Percentiles rank a stretch among this genome's conserved stretches.
phyloP scores from a whole-genome alignment of 2,329 filamentous ascomycete species.

The Ophiocordyceps unilateralis region DNA sequence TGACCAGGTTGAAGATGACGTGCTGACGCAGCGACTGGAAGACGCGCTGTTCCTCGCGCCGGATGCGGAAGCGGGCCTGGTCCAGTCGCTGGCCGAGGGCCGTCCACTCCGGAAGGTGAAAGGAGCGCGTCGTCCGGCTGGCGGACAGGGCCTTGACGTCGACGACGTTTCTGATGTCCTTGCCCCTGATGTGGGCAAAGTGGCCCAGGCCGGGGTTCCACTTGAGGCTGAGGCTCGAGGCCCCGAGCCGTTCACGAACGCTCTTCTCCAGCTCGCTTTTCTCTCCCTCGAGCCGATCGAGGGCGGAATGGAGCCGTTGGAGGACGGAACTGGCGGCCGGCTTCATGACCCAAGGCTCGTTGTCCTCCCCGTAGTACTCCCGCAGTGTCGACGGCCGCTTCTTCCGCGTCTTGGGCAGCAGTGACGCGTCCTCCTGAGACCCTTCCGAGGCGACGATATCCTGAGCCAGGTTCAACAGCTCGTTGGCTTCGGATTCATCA shows the following conservation, averaged over 20 bases:
- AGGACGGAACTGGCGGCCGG: slow-evolving; percentile 50
- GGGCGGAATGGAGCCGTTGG: slow-evolving; percentile 45
- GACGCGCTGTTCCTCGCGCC: slow-evolving; percentile 67
- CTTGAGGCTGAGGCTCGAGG: slow-evolving; percentile 54
- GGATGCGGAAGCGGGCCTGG: slow-evolving; percentile 58
- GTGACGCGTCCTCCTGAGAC: slow-evolving; percentile 33
- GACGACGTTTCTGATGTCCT: slow-evolving; percentile 34
- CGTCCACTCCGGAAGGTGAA: slow-evolving; percentile 75
- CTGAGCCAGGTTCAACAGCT: slow-evolving; percentile 58
- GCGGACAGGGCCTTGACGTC: slow-evolving; percentile 41
- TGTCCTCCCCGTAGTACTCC: slow-evolving; percentile 43
- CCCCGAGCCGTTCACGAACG: slow-evolving; percentile 44
- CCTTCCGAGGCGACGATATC: slow-evolving; percentile 52
- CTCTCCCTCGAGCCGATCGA: slow-evolving; percentile 41
- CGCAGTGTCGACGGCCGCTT: slow-evolving; percentile 28
- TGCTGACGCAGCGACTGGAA: slow-evolving; percentile 56
- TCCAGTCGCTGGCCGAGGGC: slow-evolving; percentile 64
- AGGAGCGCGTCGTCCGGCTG: slow-evolving; percentile 69
- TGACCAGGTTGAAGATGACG: slow-evolving; percentile 69
- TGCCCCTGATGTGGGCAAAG: slow-evolving; percentile 78
- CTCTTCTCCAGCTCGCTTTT: slow-evolving; percentile 42
- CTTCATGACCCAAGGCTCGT: slow-evolving; percentile 47
- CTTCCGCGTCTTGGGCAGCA: slow-evolving; percentile 36
- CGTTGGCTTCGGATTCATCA: slow-evolving; percentile 53
- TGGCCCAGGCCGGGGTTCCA: slow-evolving; percentile 82